Evolutionary conservation across 2,329 filamentous ascomycete genomes (phyloP), one percentile per base, ranked within the genome.

Genomic region (Tolypocladium cylindrosporum): DNA sequence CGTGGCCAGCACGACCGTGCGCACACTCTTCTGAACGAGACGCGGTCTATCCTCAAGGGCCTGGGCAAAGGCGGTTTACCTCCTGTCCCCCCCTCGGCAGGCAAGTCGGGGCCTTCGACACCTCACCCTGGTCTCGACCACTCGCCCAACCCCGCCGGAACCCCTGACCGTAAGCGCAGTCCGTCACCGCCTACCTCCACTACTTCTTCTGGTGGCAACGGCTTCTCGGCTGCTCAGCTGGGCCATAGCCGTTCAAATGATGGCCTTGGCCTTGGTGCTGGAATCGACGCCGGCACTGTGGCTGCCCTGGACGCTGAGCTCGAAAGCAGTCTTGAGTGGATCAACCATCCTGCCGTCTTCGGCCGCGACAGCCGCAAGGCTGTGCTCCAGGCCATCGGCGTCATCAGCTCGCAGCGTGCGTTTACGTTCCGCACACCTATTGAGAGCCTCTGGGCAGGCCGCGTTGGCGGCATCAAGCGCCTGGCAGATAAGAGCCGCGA

Each of bases 291-390:
- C 7, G 80, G 79, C 41, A 94, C 90, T 0, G 93, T 97, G 66
- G 79, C 85, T 31, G 92, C 94, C 2, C 84, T 99, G 21, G 94
- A 99, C 70, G 84, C 89, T 1, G 94, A 99, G 72, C 82, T 99
- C 40, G 91, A 96, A 70, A 84, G 89, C 40, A 90, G 89, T 55
- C 77, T 99, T 19, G 94, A 99, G 74, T 99, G 94, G 94, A 97
- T 99, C 72, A 91, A 89, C 69, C 94, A 99, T 68, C 94, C 94
- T 1, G 92, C 92, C 2, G 90, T 97, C 2, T 99, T 99, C 70
- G 88, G 89, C 10, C 86, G 94, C 42, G 94, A 99, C 71, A 94
- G 90, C 59, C 87, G 94, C 67, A 99, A 99, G 77, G 91, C 93
- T 5, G 92, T 99, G 2, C 79, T 99, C 31, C 94, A 99, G 72